Base-by-base conservation (phyloP, 108 stramenopile genomes). In the Nannochloropsis oceanica region DNA sequence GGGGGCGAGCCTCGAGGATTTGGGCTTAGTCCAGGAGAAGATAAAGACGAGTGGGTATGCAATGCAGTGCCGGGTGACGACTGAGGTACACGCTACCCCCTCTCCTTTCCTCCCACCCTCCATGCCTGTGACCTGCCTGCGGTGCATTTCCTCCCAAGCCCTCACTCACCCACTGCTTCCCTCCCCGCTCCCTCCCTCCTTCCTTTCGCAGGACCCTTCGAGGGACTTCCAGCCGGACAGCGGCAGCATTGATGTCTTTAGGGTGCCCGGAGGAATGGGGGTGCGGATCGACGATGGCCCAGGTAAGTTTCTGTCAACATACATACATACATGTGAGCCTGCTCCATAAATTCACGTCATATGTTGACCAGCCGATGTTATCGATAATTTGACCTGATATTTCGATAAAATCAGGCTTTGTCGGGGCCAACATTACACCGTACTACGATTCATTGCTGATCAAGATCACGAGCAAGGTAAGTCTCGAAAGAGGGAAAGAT, bases 61-160 rank as follows among this genome's bases (percentile, higher is more conserved):
- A 43, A 95, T 98, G 93, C 96, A 98, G 88, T 95, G 95, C 85
- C 94, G 98, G 79, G 95, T 98, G 25, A 97, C 96, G 11, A 96
- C 98, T 8, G 98, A 98, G 86, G 93, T 96, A 86, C 88, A 85
- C 25, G 43, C 85, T 22, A 81, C 18, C n/a, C n/a, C n/a, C n/a
- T n/a, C n/a, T n/a, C n/a, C n/a, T n/a, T n/a, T n/a, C n/a, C n/a
- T n/a, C n/a, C n/a, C n/a, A n/a, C n/a, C n/a, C n/a, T n/a, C n/a
- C n/a, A n/a, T n/a, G n/a, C n/a, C n/a, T n/a, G n/a, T n/a, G n/a
- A n/a, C n/a, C n/a, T n/a, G n/a, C n/a, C n/a, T n/a, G n/a, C n/a
- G n/a, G n/a, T n/a, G n/a, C n/a, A n/a, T n/a, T 81, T 24, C 14
- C n/a, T 81, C 18, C 14, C 12, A 8, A 25, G 80, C 27, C 22